phyloP scores from a whole-genome alignment of 1,139 yeast genomes.

The Wickerhamomyces sp. region DNA sequence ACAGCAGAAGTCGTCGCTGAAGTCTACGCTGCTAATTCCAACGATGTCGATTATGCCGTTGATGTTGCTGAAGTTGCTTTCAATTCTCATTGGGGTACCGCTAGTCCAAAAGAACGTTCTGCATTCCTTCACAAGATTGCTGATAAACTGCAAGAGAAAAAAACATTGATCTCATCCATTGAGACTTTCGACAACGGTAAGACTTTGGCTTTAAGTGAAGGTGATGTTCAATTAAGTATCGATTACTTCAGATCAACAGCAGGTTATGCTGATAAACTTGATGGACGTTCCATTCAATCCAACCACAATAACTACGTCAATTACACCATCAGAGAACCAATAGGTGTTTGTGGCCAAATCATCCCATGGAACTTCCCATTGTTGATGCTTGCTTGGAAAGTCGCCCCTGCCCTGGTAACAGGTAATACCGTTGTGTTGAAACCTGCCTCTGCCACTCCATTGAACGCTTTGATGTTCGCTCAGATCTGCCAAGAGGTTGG shows the following conservation, averaged over 20 bases:
- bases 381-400: slow-evolving; percentile 75
- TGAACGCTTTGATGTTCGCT: slow-evolving; percentile 66
- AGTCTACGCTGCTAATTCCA: slow-evolving; percentile 55
- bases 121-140: slow-evolving; percentile 44
- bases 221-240: slow-evolving; percentile 57
- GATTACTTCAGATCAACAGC: slow-evolving; percentile 63
- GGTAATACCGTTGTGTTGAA: slow-evolving; percentile 74
- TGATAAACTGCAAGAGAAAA: slow-evolving; percentile 44
- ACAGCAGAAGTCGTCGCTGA: slow-evolving; percentile 54
- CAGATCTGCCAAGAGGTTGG: slow-evolving; percentile 63
- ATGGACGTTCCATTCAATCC: slow-evolving; percentile 64
- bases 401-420: slow-evolving; percentile 77
- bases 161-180: slow-evolving; percentile 44
- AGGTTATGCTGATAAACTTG: slow-evolving; percentile 80
- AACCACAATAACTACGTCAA: slow-evolving; percentile 51
- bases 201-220: slow-evolving; percentile 38
- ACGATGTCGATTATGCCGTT: slow-evolving; percentile 65
- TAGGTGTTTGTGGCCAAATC: slow-evolving; percentile 85
- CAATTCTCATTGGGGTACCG: slow-evolving; percentile 37
- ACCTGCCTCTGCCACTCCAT: slow-evolving; percentile 76
- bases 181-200: slow-evolving; percentile 63
- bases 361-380: slow-evolving; percentile 92
- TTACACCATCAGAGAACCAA: slow-evolving; percentile 64
- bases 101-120: slow-evolving; percentile 40
- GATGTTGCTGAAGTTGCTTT: slow-evolving; percentile 56